Evolutionary conservation across 768 basidiomycete species (phyloP).

Genomic region (Rhodotorula graminis): DNA sequence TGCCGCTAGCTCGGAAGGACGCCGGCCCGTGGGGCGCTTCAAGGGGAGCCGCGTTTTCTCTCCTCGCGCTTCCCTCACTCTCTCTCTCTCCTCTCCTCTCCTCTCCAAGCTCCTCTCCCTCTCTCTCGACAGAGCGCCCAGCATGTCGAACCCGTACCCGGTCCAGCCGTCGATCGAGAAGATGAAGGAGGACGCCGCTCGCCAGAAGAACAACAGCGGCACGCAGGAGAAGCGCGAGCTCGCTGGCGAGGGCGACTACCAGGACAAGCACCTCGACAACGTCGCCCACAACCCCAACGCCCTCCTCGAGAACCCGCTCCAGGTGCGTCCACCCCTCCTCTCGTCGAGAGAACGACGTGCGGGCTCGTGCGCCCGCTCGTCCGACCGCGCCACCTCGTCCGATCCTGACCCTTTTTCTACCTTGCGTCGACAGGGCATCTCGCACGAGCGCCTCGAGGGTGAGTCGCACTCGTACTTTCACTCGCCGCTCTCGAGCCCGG

Average conservation of each 20-base stretch:
- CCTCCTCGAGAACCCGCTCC: constrained; percentile 56
- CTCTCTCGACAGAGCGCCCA: background rate
- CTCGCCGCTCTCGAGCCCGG: constrained; percentile 53
- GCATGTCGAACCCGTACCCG: background rate
- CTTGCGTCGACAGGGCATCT: constrained; percentile 7
- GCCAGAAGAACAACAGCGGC: constrained; percentile 14
- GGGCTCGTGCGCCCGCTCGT: too few species aligned
- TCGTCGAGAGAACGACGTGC: too few species aligned
- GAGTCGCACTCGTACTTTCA: too few species aligned
- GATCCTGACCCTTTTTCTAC: background rate
- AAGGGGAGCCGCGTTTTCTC: background rate
- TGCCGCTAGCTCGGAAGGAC: too few species aligned
- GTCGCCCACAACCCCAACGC: constrained; percentile 4
- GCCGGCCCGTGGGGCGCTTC: too few species aligned
- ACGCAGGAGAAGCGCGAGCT: constrained; percentile 30
- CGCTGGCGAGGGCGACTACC: constrained; percentile 3
- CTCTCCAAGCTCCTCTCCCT: background rate
- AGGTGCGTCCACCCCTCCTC: constrained; percentile 21
- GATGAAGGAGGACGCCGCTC: constrained; percentile 5
- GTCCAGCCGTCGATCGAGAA: constrained; percentile 10
- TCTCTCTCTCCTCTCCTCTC: background rate
- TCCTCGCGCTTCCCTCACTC: background rate
- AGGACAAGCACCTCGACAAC: constrained; percentile 7
- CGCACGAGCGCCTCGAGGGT: background rate
- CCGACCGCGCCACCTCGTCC: background rate